Evolutionary conservation across 352 stramenopile species (phyloP).

Genomic region (Sclerospora graminicola): DNA sequence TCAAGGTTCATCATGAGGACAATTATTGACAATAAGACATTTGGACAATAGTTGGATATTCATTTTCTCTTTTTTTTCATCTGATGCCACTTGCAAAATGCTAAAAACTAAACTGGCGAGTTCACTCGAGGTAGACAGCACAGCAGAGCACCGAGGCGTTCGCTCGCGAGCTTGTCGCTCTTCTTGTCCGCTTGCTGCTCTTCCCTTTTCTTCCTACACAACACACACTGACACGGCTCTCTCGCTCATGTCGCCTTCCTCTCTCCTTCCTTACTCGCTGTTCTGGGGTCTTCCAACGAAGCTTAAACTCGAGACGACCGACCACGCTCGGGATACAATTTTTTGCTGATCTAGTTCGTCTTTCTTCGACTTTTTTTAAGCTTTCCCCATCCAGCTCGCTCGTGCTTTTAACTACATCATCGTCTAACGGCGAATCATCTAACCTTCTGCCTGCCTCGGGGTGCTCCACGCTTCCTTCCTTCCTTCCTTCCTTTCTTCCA

Average conservation of each 20-base stretch:
- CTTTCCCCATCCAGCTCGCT: constrained; percentile 19
- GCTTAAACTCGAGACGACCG: constrained; percentile 2
- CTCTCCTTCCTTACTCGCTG: constrained; percentile 14
- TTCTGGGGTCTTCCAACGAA: no score
- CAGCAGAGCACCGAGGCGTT: constrained; percentile 12
- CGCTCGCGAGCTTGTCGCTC: constrained; percentile 9
- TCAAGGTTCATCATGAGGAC: not conserved
- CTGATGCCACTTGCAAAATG: constrained; percentile 19
- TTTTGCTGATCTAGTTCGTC: constrained; percentile 9
- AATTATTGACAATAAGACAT: not conserved
- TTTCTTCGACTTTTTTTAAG: constrained; percentile 10
- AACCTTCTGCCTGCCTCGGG: constrained; percentile 19
- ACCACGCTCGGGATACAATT: constrained; percentile 7
- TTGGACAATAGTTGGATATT: constrained; percentile 17
- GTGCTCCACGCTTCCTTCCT: no score
- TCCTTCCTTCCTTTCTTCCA: constrained; percentile 2
- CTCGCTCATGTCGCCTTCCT: constrained; percentile 21
- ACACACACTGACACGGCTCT: constrained; percentile 31
- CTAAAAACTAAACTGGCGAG: constrained; percentile 26
- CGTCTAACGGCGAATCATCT: constrained; percentile 18
- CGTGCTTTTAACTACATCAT: constrained; percentile 14
- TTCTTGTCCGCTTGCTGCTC: no score
- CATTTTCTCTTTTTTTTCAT: constrained; percentile 25
- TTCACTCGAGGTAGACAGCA: constrained; percentile 6
- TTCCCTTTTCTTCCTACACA: no score